phyloP scores from a whole-genome alignment of 139 green algal genomes.

The Microglena sp. region DNA sequence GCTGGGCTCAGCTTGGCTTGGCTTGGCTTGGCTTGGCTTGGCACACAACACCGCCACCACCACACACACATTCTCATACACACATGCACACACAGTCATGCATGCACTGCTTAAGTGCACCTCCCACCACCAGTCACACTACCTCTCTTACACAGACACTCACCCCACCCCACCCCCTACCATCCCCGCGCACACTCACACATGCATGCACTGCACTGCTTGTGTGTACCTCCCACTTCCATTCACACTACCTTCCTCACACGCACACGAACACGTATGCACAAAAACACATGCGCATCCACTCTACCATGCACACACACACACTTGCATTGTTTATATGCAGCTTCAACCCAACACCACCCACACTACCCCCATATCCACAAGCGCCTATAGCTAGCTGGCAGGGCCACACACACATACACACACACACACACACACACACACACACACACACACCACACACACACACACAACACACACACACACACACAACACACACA shows the following conservation, averaged over 20 bases:
- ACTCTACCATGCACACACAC: background rate
- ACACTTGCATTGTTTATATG: background rate
- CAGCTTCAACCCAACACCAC: too few species aligned
- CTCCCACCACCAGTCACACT: background rate
- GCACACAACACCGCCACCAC: background rate
- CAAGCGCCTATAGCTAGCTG: too few species aligned
- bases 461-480: too few species aligned
- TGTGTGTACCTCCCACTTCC: background rate
- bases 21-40: background rate
- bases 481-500: too few species aligned
- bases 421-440: too few species aligned
- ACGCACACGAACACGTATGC: background rate
- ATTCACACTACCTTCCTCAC: too few species aligned
- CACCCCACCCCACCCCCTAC: too few species aligned
- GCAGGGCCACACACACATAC: too few species aligned
- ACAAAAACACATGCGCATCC: background rate
- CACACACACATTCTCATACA: background rate
- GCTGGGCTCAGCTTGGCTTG: background rate
- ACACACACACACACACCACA: too few species aligned
- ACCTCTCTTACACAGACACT: background rate
- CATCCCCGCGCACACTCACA: background rate
- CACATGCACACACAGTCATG: background rate
- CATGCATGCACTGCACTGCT: background rate
- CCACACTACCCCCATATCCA: too few species aligned
- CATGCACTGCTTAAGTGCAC: background rate